Evolutionary conservation across 345 rosid genomes (phyloP).

Genomic region (Camelina sativa): DNA sequence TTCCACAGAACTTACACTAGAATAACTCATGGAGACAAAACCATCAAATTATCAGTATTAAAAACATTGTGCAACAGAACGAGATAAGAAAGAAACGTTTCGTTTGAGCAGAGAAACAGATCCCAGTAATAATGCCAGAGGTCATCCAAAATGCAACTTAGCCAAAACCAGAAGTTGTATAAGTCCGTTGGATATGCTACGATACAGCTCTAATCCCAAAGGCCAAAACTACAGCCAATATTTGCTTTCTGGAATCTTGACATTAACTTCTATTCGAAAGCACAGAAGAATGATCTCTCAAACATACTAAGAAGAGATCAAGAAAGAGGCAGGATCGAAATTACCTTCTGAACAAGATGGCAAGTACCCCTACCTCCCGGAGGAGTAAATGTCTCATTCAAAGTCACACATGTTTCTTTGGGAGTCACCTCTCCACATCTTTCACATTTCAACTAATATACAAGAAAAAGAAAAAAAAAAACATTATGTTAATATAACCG

Average conservation of each 20-base stretch:
- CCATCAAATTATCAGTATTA: slow-evolving; percentile 5
- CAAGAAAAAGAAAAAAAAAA: background rate
- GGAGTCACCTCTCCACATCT: slow-evolving; percentile 79
- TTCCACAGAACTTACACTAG: slow-evolving; percentile 85
- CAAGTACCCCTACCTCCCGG: slow-evolving; percentile 62
- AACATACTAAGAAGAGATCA: background rate
- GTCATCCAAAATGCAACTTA: slow-evolving; percentile 1
- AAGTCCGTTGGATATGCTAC: background rate
- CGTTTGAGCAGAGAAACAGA: background rate
- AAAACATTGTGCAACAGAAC: background rate
- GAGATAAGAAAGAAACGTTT: background rate
- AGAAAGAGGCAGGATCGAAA: background rate
- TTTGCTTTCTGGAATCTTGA: background rate
- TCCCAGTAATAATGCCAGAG: background rate
- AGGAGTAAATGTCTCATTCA: slow-evolving; percentile 64
- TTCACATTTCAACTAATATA: slow-evolving; percentile 71
- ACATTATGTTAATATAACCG: background rate
- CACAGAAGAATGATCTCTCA: background rate
- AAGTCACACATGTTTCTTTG: slow-evolving; percentile 79
- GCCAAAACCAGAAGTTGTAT: background rate
- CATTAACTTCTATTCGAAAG: background rate
- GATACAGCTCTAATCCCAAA: background rate
- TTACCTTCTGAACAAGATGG: slow-evolving; percentile 89
- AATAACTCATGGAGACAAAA: slow-evolving; percentile 19
- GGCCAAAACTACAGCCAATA: background rate